Base-by-base conservation (phyloP, 805 yeast genomes). In the Kregervanrija fluxuum region DNA sequence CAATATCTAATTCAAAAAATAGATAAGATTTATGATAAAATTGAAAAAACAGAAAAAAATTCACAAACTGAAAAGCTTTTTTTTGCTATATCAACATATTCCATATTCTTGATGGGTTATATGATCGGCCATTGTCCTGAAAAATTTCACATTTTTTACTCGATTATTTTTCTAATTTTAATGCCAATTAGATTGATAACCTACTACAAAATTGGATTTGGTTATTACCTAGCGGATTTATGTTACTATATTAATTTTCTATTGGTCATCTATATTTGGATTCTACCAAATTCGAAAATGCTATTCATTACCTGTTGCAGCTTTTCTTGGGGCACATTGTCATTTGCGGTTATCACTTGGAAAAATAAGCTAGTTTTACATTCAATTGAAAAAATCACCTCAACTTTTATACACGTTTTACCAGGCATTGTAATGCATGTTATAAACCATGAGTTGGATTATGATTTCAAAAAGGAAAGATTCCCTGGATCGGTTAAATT, bases 271-370 rank as follows among this genome's bases (percentile, higher is more conserved):
- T 91, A 77, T 57, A 73, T 91, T 31, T 91, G 98, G 98, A 69
- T 79, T 5, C 79, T 81, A 49, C 97, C 99, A 0, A 56, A 70
- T 32, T 85, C 95, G 2, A 70, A 72, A 35, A 75, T 80, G 53
- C 68, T 91, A 17, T 91, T 84, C 65, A 78, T 86, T 12, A 75
- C 91, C 2, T 88, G 95, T 52, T 90, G 86, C 64, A 84, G 96
- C 9, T 78, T 91, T 48, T 75, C 93, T 1, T 80, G 84, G 67
- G 99, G 98, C 1, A 87, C 97, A 0, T 66, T 91, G 45, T 77
- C 95, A 5, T 90, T 87, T 75, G 97, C 97, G 0, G 96, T 91
- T 16, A 80, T 91, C 37, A 86, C 96, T 0, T 91, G 98, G 99
- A 73, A 95, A 54, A 91, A 91, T 61, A 89, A 96, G 6, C 70